Evolutionary conservation across 1,139 yeast species (phyloP), one percentile per base, ranked within the genome.

Genomic region (Candida sp.): DNA sequence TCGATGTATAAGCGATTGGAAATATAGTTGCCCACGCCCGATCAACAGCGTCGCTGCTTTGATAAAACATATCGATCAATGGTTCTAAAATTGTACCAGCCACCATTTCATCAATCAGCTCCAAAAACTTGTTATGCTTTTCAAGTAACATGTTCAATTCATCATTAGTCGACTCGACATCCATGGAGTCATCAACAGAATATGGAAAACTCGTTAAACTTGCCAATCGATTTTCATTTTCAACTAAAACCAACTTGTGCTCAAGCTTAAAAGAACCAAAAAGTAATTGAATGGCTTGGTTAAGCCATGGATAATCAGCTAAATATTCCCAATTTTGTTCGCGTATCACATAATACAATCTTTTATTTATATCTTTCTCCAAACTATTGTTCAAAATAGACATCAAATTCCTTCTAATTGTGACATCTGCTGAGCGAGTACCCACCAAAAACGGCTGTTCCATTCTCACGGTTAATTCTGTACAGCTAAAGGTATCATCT

Each of bases 321-420:
- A 95, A 72, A 54, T 79, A 86, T 60, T 95, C 99, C 99, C 99
- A 95, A 57, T 89, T 93, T 60, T 95, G 99, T 54, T 93, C 97
- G 34, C 93, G 75, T 30, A 95, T 77, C 7, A 93, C 84, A 55
- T 93, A 95, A 52, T 85, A 84, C 36, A 95, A 68, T 48, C 99
- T 75, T 60, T 88, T 90, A 52, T 81, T 79, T 22, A 90, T 77
- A 53, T 87, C 93, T 43, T 73, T 77, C 49, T 95, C 98, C 49
- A 95, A 72, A 52, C 96, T 87, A 43, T 78, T 79, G 60, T 86
- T 84, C 59, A 95, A 70, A 43, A 95, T 87, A 0, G 78, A 66
- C 95, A 95, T 87, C 53, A 95, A 76, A 53, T 82, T 84, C 47
- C 81, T 77, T 45, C 99, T 80, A 36, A 89, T 85, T 2, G 76